Conservation (phyloP, 225 moss, liverwort and hornwort species). For the Ulota crispa region DNA sequence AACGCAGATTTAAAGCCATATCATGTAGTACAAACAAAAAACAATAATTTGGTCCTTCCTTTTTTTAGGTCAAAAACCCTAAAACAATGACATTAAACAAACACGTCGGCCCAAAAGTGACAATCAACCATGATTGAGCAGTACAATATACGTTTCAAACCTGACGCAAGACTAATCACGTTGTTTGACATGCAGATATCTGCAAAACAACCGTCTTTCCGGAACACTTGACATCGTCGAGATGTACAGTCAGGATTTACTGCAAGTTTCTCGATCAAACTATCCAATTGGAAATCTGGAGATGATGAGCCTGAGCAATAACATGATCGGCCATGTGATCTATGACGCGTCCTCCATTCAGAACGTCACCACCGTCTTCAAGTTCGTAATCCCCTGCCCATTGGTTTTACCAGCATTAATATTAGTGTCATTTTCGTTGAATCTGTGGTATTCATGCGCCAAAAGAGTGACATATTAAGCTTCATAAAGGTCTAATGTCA, state of each 20-base stretch:
- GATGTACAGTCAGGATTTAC: background rate
- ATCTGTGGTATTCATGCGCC: too few relatives aligned
- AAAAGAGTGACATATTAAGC: too few relatives aligned
- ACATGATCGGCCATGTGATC: background rate
- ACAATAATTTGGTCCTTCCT: too few relatives aligned
- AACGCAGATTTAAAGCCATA: too few relatives aligned
- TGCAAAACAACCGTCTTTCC: slow-evolving; percentile 18
- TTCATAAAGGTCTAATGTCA: too few relatives aligned
- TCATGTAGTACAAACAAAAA: too few relatives aligned
- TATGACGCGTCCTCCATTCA: background rate
- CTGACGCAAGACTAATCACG: background rate
- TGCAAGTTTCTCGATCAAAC: background rate
- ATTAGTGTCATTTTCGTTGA: too few relatives aligned
- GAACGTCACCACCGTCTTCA: slow-evolving; percentile 1
- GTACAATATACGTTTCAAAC: background rate
- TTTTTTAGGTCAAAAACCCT: too few relatives aligned
- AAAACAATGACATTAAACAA: too few relatives aligned
- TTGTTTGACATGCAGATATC: slow-evolving; percentile 20
- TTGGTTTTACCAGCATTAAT: background rate
- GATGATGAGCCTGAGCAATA: slow-evolving; percentile 20
- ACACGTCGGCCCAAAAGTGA: too few relatives aligned
- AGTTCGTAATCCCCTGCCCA: slow-evolving; percentile 4
- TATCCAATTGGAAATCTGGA: background rate
- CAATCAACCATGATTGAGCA: too few relatives aligned
- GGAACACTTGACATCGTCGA: background rate